Percentiles rank a stretch among this genome's conserved stretches.
phyloP scores from a whole-genome alignment of 345 rosid genomes.

The Corymbia maculata region DNA sequence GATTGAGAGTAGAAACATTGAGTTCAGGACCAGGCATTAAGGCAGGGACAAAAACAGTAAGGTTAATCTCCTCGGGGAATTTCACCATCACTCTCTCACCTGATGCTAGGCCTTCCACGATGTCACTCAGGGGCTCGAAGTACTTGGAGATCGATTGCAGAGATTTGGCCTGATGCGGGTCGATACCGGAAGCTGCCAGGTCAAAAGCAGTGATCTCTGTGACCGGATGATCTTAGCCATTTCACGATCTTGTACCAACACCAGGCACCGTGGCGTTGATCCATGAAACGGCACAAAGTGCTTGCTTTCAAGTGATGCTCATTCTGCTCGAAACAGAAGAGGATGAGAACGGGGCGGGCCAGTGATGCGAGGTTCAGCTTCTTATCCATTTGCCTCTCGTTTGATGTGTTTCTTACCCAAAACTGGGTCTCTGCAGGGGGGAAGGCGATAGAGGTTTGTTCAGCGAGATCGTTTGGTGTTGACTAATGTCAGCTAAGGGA shows the following conservation, averaged over 20 bases:
- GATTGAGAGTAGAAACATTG: background rate
- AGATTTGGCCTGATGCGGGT: background rate
- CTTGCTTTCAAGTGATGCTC: background rate
- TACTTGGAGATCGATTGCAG: constrained; percentile 7
- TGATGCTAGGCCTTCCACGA: constrained; percentile 1
- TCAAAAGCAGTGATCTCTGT: constrained; percentile 20
- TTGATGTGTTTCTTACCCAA: background rate
- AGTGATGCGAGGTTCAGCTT: background rate
- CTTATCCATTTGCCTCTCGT: background rate
- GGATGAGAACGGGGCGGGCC: background rate
- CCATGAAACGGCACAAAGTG: constrained; percentile 30
- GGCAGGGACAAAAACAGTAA: constrained; percentile 18
- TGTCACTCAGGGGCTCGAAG: constrained; percentile 3
- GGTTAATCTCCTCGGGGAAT: constrained; percentile 5
- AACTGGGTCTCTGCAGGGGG: background rate
- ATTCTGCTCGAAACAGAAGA: background rate
- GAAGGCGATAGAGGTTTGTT: background rate
- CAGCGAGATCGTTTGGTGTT: background rate
- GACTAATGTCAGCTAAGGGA: background rate
- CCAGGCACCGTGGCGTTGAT: constrained; percentile 24
- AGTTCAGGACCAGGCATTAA: constrained; percentile 27
- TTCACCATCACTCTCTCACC: constrained; percentile 22
- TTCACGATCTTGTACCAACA: constrained; percentile 20
- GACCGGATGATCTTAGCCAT: constrained; percentile 10
- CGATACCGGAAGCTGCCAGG: constrained; percentile 20